Evolutionary conservation across 2,329 filamentous ascomycete genomes (phyloP).

Genomic region (Penicillium sp.): DNA sequence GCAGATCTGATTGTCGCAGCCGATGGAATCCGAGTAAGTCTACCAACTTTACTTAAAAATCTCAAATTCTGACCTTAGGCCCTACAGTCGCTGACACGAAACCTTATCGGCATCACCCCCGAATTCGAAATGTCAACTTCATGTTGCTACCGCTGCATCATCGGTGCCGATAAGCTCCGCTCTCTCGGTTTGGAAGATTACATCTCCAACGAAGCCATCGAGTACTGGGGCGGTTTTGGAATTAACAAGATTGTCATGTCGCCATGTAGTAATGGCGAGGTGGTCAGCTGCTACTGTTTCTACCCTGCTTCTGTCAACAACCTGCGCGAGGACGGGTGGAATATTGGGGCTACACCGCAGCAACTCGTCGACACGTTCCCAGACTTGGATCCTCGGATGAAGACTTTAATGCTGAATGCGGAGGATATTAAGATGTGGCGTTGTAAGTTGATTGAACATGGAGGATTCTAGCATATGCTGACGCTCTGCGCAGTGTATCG

Average conservation of each 20-base stretch:
- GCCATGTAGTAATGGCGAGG: conserved; percentile 39
- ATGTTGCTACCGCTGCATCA: conserved; percentile 36
- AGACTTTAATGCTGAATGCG: conserved; percentile 23
- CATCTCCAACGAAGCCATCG: conserved; percentile 34
- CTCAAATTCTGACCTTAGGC: neutral
- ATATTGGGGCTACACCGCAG: conserved; percentile 21
- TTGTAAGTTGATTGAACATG: conserved; percentile 8
- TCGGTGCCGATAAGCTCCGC: conserved; percentile 26
- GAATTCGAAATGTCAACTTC: conserved; percentile 38
- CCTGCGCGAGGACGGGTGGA: conserved; percentile 28
- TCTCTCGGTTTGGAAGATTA: conserved; percentile 32
- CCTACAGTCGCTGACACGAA: conserved; percentile 22
- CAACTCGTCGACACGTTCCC: conserved; percentile 28
- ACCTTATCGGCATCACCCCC: conserved; percentile 32
- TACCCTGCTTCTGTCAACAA: conserved; percentile 26
- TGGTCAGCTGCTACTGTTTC: conserved; percentile 46
- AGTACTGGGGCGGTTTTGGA: conserved; percentile 39
- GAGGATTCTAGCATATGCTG: neutral
- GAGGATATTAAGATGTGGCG: conserved; percentile 32
- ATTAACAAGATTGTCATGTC: conserved; percentile 47
- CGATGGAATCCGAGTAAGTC: conserved; percentile 29
- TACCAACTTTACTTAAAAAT: too few species aligned
- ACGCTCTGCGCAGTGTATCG: conserved; percentile 20
- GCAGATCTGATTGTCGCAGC: conserved; percentile 28
- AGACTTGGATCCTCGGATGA: conserved; percentile 24